Conservation (phyloP, 148 eudicot species). For the Oxyria digyna region DNA sequence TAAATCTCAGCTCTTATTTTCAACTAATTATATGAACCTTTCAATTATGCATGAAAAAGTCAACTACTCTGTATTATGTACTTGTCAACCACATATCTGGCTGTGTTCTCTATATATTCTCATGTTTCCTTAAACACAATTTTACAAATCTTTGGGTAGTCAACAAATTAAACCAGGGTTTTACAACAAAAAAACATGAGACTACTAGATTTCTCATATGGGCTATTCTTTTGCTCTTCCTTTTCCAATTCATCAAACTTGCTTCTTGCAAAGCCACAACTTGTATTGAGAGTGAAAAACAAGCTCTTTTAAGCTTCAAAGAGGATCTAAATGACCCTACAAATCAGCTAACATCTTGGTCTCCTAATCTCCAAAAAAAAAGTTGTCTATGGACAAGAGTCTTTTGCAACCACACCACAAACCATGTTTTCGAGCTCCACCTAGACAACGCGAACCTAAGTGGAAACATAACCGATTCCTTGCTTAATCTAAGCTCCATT, state of each 20-base stretch:
- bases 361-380: slow-evolving; percentile 1
- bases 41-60: too few relatives aligned
- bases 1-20: too few relatives aligned
- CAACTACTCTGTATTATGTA: too few relatives aligned
- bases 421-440: slow-evolving; percentile 9
- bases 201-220: background rate
- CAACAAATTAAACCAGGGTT: background rate
- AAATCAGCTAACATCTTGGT: slow-evolving; percentile 13
- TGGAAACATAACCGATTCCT: slow-evolving; percentile 14
- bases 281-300: slow-evolving; percentile 5
- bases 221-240: background rate
- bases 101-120: too few relatives aligned
- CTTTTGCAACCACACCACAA: slow-evolving; percentile 6
- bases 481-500: slow-evolving; percentile 18
- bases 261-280: background rate
- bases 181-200: background rate
- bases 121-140: too few relatives aligned
- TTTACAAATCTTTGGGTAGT: too few relatives aligned
- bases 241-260: background rate
- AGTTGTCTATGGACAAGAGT: slow-evolving; percentile 19
- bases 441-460: background rate
- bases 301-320: slow-evolving; percentile 3
- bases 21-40: too few relatives aligned
- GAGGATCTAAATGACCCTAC: slow-evolving; percentile 6
- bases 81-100: too few relatives aligned